These are phyloP conservation scores for Trichoderma sp. DNA, from an alignment of 2,329 filamentous ascomycete species.

Conservation along the genomic window DNA sequence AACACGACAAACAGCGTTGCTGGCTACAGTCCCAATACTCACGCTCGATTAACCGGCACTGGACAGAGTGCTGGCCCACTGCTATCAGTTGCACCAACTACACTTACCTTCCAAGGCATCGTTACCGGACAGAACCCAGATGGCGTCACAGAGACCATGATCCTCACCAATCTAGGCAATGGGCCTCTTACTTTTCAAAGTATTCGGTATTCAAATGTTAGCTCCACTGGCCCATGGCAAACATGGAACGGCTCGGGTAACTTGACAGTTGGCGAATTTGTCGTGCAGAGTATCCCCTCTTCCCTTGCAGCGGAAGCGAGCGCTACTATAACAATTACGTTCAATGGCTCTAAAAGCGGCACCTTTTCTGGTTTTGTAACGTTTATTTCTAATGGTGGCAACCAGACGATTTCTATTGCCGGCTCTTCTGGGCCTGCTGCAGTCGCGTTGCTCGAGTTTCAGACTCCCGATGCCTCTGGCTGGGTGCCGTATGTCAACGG, in stretches of 20 bases:
- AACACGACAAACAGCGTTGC: slow-evolving; percentile 49
- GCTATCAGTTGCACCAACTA: slow-evolving; percentile 50
- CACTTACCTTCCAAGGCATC: slow-evolving; percentile 52
- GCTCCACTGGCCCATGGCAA: slow-evolving; percentile 49
- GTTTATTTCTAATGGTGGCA: slow-evolving; percentile 52
- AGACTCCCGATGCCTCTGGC: slow-evolving; percentile 50
- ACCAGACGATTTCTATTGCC: slow-evolving; percentile 48
- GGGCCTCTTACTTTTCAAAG: slow-evolving; percentile 45
- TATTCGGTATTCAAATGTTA: slow-evolving; percentile 47
- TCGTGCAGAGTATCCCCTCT: slow-evolving; percentile 48
- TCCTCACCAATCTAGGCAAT: slow-evolving; percentile 55
- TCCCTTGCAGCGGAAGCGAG: slow-evolving; percentile 45
- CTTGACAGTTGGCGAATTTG: slow-evolving; percentile 50
- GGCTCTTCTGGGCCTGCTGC: slow-evolving; percentile 53
- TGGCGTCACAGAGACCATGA: slow-evolving; percentile 45
- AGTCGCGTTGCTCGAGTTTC: slow-evolving; percentile 55
- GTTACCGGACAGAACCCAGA: slow-evolving; percentile 46
- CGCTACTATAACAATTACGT: slow-evolving; percentile 47
- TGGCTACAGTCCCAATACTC: slow-evolving; percentile 50
- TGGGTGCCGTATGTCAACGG: slow-evolving; percentile 52
- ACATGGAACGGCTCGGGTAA: slow-evolving; percentile 40
- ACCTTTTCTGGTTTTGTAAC: slow-evolving; percentile 53
- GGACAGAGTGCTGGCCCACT: slow-evolving; percentile 50
- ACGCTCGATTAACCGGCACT: slow-evolving; percentile 51
- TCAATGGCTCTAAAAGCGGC: slow-evolving; percentile 49